Evolutionary conservation across 352 stramenopile species (phyloP).

Genomic region (Vaucheria bursata): DNA sequence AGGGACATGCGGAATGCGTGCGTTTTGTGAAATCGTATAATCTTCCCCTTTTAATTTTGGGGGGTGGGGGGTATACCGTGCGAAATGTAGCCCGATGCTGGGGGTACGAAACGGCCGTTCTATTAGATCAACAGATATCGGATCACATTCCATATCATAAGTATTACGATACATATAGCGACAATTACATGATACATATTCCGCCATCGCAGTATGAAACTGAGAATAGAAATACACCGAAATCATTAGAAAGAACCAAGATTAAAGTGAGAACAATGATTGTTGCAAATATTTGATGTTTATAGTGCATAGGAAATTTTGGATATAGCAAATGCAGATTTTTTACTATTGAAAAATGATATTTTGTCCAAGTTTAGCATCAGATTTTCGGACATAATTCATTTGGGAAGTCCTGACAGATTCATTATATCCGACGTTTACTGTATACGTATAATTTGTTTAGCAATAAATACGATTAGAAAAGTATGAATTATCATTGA

Average conservation of each 20-base stretch:
- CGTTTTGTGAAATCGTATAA: constrained; percentile 65
- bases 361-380: too few species aligned
- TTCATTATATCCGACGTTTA: too few species aligned
- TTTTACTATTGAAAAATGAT: background rate
- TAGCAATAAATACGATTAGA: too few species aligned
- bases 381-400: too few species aligned
- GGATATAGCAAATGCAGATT: background rate
- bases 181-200: constrained; percentile 94
- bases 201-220: constrained; percentile 88
- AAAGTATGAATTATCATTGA: too few species aligned
- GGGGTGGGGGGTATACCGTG: constrained; percentile 76
- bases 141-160: constrained; percentile 98
- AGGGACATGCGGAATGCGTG: constrained; percentile 71
- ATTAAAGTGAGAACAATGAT: background rate
- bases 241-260: constrained; percentile 25
- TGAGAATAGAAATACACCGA: constrained; percentile 32
- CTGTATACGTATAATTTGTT: too few species aligned
- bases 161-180: constrained; percentile 99
- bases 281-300: background rate
- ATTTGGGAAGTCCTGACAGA: too few species aligned
- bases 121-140: constrained; percentile 62
- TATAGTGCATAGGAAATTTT: background rate
- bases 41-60: constrained; percentile 67
- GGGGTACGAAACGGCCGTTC: constrained; percentile 92
- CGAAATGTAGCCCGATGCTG: constrained; percentile 79